Conservation (phyloP, 441 rosid genomes). For the Gossypium trilobum region DNA sequence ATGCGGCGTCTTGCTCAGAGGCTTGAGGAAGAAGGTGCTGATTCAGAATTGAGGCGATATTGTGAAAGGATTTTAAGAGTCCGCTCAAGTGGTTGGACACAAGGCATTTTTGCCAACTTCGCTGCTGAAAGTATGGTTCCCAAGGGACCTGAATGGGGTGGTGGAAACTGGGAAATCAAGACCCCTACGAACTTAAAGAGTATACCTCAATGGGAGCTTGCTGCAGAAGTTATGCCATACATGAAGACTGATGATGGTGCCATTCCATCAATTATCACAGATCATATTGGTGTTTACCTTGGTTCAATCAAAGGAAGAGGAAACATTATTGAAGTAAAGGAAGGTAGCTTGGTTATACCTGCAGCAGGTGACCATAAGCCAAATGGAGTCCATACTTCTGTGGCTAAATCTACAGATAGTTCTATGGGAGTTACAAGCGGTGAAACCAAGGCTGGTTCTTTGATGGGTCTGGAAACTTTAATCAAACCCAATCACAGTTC, state of each 20-base stretch:
- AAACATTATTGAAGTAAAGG: constrained; percentile 76
- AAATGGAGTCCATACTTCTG: constrained; percentile 33
- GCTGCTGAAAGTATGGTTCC: constrained; percentile 99
- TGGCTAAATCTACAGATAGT: constrained; percentile 37
- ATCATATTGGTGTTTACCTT: constrained; percentile 89
- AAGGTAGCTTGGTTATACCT: constrained; percentile 71
- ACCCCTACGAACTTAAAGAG: constrained; percentile 78
- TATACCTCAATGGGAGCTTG: constrained; percentile 89
- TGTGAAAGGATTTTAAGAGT: constrained; percentile 89
- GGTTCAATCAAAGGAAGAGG: constrained; percentile 95
- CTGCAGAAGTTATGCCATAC: constrained; percentile 96
- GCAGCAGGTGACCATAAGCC: constrained; percentile 36
- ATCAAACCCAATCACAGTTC: constrained; percentile 35
- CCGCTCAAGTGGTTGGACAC: constrained; percentile 96
- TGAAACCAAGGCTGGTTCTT: constrained; percentile 39
- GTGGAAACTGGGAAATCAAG: constrained; percentile 98
- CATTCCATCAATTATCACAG: constrained; percentile 78
- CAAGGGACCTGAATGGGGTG: constrained; percentile 99
- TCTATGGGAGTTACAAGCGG: constrained; percentile 42
- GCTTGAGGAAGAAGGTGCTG: constrained; percentile 83
- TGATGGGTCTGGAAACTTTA: constrained; percentile 79
- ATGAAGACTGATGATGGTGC: constrained; percentile 95
- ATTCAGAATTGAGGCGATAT: constrained; percentile 80
- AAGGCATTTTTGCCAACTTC: constrained; percentile 94
- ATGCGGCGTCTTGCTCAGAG: constrained; percentile 96